Evolutionary conservation across 78 protist genomes (phyloP), one percentile per base, ranked within the genome.

Genomic region (Emiliania huxleyi): DNA sequence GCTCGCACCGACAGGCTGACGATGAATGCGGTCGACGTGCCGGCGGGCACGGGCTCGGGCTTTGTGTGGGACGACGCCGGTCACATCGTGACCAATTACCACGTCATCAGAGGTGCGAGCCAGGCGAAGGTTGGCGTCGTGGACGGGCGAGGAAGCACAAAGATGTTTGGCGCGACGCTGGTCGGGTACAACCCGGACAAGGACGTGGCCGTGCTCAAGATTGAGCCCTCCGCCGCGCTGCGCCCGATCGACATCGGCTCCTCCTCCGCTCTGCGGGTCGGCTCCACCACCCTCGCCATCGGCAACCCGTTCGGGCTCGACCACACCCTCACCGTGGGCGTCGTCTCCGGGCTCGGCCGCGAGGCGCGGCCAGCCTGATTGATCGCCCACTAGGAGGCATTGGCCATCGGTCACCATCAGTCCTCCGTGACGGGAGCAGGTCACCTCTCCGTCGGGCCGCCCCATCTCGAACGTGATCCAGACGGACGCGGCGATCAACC

Each of bases 401-500:
- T n/a, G n/a, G n/a, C n/a, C n/a, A n/a, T n/a, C n/a, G n/a, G n/a
- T 52, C 62, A 8, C 62, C 62, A 52, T 52, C 62, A 52, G 8
- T 52, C 29, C 15, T 52, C n/a, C n/a, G n/a, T n/a, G n/a, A n/a
- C n/a, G n/a, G n/a, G n/a, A n/a, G 4, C 55, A 62, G 75, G 75
- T 62, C 11, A 62, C 2, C 44, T 37, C 44, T 0, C 83, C 83
- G 25, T 37, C 83, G 15, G 87, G 93, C 33, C 73, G 93, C 56
- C 93, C 93, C 38, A 90, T 90, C 42, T 26, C 79, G 12, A 90
- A 90, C 48, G 93, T 90, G n/a, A 90, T 90, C 56, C 93, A 90
- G 79, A 90, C 93, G 11, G 93, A 90, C 49, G 93, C 93, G 46
- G 73, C 93, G 1, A 90, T 90, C 79, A 90, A 90, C 85, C 93